These are phyloP conservation scores for Penicillium bialowiezense DNA, from an alignment of 495 filamentous ascomycete genomes.

Conservation along the genomic window DNA sequence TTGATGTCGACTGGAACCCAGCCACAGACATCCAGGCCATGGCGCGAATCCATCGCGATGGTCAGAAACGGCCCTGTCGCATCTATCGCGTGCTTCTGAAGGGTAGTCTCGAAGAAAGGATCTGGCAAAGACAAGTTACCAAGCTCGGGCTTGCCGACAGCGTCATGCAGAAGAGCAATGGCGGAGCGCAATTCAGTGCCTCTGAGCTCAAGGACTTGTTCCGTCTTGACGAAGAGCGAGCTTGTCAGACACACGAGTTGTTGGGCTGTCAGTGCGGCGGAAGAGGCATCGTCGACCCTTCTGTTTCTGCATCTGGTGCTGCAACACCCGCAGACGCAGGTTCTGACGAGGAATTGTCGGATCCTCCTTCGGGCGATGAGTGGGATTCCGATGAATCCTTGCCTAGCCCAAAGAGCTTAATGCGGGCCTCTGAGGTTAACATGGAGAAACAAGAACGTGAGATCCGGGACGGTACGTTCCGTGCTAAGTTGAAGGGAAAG, in stretches of 20 bases:
- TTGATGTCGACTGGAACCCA: constrained; percentile 84
- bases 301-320: constrained; percentile 3
- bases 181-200: constrained; percentile 55
- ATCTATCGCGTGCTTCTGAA: constrained; percentile 74
- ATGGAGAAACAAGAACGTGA: constrained; percentile 58
- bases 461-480: constrained; percentile 34
- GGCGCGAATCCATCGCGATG: constrained; percentile 78
- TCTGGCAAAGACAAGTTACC: constrained; percentile 77
- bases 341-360: constrained; percentile 23
- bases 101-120: constrained; percentile 78
- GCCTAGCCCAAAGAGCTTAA: constrained; percentile 37
- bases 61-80: constrained; percentile 66
- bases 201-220: constrained; percentile 74
- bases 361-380: constrained; percentile 29
- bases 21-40: constrained; percentile 82
- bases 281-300: constrained; percentile 30
- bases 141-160: constrained; percentile 70
- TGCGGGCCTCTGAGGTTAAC: constrained; percentile 59
- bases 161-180: constrained; percentile 55
- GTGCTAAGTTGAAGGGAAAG: constrained; percentile 1
- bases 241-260: constrained; percentile 66
- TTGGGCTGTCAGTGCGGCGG: constrained; percentile 68
- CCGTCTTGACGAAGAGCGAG: constrained; percentile 56
- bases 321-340: constrained; percentile 19
- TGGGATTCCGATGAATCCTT: constrained; percentile 36